Evolutionary conservation across 2,329 filamentous ascomycete genomes (phyloP).

Genomic region (Ampelomyces quisqualis): DNA sequence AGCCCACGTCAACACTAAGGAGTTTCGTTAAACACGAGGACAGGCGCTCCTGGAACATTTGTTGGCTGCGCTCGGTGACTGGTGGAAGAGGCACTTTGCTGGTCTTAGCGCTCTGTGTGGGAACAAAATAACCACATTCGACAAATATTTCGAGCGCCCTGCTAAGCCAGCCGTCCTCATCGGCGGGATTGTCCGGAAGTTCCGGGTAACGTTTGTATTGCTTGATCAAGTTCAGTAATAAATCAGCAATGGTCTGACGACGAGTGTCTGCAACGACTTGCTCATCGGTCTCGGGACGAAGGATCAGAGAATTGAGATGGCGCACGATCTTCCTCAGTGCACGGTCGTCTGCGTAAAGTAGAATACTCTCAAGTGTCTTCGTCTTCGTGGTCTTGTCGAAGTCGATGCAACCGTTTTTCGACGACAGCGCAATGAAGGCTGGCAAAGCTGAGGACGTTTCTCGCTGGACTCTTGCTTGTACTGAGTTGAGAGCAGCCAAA

Average conservation of each 20-base stretch:
- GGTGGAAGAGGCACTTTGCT: slow-evolving; percentile 46
- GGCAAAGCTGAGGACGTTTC: slow-evolving; percentile 59
- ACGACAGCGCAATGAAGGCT: slow-evolving; percentile 68
- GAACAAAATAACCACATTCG: slow-evolving; percentile 54
- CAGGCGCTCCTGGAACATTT: slow-evolving; percentile 56
- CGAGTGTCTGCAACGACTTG: slow-evolving; percentile 48
- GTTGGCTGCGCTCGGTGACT: slow-evolving; percentile 51
- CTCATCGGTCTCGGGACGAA: slow-evolving; percentile 49
- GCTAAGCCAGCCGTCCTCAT: slow-evolving; percentile 47
- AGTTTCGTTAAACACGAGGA: slow-evolving; percentile 57
- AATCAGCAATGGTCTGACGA: slow-evolving; percentile 54
- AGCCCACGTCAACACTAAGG: slow-evolving; percentile 35
- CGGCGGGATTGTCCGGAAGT: slow-evolving; percentile 24
- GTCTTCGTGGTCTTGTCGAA: slow-evolving; percentile 86
- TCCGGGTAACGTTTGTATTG: slow-evolving; percentile 39
- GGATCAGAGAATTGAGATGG: slow-evolving; percentile 51
- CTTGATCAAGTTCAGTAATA: slow-evolving; percentile 55
- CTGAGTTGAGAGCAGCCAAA: slow-evolving; percentile 69
- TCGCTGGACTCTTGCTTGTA: slow-evolving; percentile 64
- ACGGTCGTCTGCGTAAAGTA: slow-evolving; percentile 60
- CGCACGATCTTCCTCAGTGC: slow-evolving; percentile 56
- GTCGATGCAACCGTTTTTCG: slow-evolving; percentile 68
- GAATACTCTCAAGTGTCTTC: slow-evolving; percentile 76
- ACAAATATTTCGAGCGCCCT: slow-evolving; percentile 50
- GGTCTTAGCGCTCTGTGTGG: slow-evolving; percentile 35